phyloP scores from a whole-genome alignment of 2,329 filamentous ascomycete genomes.

The Periconia digitata region DNA sequence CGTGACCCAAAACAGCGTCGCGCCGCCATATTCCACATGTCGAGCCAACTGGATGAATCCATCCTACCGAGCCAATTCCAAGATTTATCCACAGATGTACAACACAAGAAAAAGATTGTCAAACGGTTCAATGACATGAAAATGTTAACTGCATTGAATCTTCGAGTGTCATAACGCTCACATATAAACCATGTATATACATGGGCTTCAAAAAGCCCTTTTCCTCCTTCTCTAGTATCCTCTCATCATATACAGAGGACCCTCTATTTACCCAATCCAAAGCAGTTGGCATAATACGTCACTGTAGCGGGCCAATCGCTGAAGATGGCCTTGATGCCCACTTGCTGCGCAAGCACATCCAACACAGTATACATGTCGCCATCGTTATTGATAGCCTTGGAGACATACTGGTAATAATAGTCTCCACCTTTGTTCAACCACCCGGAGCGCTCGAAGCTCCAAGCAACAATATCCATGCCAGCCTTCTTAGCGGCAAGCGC shows the following conservation, averaged over 20 bases:
- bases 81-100: too few species aligned
- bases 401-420: slow-evolving; percentile 45
- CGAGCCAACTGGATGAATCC: too few species aligned
- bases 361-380: slow-evolving; percentile 67
- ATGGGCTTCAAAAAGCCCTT: too few species aligned
- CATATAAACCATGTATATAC: too few species aligned
- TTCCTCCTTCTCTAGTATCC: not conserved
- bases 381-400: slow-evolving; percentile 59
- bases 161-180: too few species aligned
- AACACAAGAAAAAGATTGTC: too few species aligned
- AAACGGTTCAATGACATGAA: too few species aligned
- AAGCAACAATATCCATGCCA: slow-evolving; percentile 66
- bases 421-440: slow-evolving; percentile 55
- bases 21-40: too few species aligned
- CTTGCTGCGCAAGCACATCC: slow-evolving; percentile 63
- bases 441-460: slow-evolving; percentile 68
- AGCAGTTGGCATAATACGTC: slow-evolving; percentile 73
- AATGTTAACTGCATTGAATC: too few species aligned
- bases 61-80: too few species aligned
- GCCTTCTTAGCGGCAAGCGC: slow-evolving; percentile 62
- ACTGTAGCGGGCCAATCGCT: slow-evolving; percentile 70
- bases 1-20: too few species aligned
- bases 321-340: slow-evolving; percentile 65
- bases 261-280: slow-evolving; percentile 44
- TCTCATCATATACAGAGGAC: not conserved